phyloP scores from a whole-genome alignment of 495 filamentous ascomycete genomes.

The Trichoderma reesei region DNA sequence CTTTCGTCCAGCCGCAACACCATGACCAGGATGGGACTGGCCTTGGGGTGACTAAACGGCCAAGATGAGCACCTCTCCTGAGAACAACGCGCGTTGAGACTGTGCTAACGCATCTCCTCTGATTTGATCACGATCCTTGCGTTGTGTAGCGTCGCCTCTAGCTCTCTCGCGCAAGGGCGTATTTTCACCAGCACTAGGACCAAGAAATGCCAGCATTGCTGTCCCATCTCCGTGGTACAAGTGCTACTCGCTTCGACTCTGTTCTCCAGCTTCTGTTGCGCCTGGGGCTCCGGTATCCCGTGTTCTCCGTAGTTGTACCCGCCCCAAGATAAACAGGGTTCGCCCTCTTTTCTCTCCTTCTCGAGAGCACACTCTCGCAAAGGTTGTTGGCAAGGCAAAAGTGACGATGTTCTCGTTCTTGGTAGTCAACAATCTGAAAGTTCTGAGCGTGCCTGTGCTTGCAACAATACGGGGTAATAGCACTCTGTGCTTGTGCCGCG shows the following conservation, averaged over 20 bases:
- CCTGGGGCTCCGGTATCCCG: too few species aligned
- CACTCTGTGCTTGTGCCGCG: neutral
- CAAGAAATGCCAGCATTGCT: neutral
- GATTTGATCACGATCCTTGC: conserved; percentile 8
- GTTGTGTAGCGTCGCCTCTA: neutral
- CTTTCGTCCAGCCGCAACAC: neutral
- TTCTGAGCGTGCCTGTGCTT: neutral
- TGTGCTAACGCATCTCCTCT: neutral
- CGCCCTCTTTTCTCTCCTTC: too few species aligned
- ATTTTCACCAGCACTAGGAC: neutral
- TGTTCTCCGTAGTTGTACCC: too few species aligned
- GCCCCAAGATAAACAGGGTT: too few species aligned
- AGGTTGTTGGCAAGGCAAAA: too few species aligned
- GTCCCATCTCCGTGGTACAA: neutral
- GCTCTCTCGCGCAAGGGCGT: neutral
- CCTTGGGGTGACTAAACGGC: neutral
- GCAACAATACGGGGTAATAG: too few species aligned
- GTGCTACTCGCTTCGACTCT: neutral
- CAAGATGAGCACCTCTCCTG: neutral
- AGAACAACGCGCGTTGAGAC: conserved; percentile 2
- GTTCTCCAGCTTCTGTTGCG: too few species aligned
- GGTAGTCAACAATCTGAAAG: neutral
- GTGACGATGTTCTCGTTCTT: neutral
- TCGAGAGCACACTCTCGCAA: too few species aligned
- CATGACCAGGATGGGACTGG: neutral